phyloP scores from a whole-genome alignment of 805 yeast species.

The Starmerella apicola region DNA sequence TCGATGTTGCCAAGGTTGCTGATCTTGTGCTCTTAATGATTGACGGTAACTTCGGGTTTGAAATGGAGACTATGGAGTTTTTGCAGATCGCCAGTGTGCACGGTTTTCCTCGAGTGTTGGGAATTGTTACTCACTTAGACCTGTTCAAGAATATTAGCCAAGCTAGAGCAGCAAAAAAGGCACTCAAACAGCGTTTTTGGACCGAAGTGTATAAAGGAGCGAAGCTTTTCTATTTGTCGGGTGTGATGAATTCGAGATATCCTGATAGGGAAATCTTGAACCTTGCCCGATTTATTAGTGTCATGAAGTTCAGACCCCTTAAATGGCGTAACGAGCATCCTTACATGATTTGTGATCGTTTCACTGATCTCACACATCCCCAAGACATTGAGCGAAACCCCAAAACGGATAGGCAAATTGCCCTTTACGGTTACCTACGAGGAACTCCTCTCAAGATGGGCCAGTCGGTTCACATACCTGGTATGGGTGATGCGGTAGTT shows the following conservation, averaged over 20 bases:
- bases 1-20: slow-evolving; percentile 89
- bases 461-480: slow-evolving; percentile 84
- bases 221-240: slow-evolving; percentile 81
- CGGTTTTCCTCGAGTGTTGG: slow-evolving; percentile 96
- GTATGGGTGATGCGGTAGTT: slow-evolving; percentile 80
- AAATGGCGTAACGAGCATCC: slow-evolving; percentile 99
- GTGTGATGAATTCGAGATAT: slow-evolving; percentile 92
- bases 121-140: slow-evolving; percentile 91
- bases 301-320: slow-evolving; percentile 97
- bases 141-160: slow-evolving; percentile 82
- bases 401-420: slow-evolving; percentile 78
- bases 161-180: slow-evolving; percentile 78
- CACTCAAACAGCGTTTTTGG: slow-evolving; percentile 91
- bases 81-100: slow-evolving; percentile 92
- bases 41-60: slow-evolving; percentile 96
- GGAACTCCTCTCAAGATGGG: slow-evolving; percentile 74
- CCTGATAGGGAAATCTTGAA: slow-evolving; percentile 94
- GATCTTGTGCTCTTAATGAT: slow-evolving; percentile 79
- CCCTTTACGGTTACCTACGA: slow-evolving; percentile 86
- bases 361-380: slow-evolving; percentile 92
- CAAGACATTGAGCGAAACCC: slow-evolving; percentile 61
- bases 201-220: slow-evolving; percentile 99
- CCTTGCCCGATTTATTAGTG: slow-evolving; percentile 81
- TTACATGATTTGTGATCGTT: slow-evolving; percentile 77
- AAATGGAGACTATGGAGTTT: slow-evolving; percentile 99